A percentile compares a stretch with the other conserved stretches of the same genome.
Evolutionary conservation across 2,329 filamentous ascomycete genomes (phyloP).

Genomic region (Fonsecaea multimorphosa): DNA sequence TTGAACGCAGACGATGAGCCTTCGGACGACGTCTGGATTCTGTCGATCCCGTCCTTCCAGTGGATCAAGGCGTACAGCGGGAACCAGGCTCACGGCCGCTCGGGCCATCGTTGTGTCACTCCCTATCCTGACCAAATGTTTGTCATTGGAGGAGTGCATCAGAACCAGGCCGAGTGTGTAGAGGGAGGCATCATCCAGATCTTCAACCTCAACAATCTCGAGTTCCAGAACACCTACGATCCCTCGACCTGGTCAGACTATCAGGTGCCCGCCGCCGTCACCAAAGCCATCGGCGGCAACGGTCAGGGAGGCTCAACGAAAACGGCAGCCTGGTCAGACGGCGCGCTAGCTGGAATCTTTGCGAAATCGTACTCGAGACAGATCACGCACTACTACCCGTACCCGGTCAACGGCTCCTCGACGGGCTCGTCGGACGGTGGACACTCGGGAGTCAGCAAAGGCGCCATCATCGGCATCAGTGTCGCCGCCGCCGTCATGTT

Average conservation of each 20-base stretch:
- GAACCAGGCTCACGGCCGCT: conserved; percentile 43
- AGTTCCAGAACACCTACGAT: conserved; percentile 44
- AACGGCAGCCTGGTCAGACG: conserved; percentile 36
- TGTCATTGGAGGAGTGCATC: conserved; percentile 45
- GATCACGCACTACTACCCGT: conserved; percentile 67
- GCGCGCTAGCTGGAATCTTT: conserved; percentile 61
- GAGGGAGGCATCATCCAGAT: conserved; percentile 54
- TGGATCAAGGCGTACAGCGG: conserved; percentile 44
- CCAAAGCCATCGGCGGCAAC: conserved; percentile 45
- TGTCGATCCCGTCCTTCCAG: conserved; percentile 46
- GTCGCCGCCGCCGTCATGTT: conserved; percentile 66
- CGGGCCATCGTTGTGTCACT: conserved; percentile 45
- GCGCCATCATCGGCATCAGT: conserved; percentile 67
- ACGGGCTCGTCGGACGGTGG: conserved; percentile 23
- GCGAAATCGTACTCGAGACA: conserved; percentile 59
- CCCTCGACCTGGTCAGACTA: conserved; percentile 44
- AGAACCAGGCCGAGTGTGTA: conserved; percentile 34
- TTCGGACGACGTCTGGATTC: conserved; percentile 46
- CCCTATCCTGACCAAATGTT: conserved; percentile 58
- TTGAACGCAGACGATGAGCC: conserved; percentile 42
- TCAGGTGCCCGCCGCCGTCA: conserved; percentile 42
- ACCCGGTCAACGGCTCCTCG: conserved; percentile 46
- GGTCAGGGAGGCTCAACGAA: conserved; percentile 44
- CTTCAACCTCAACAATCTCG: conserved; percentile 46
- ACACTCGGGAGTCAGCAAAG: conserved; percentile 41